Evolutionary conservation across 1,284 basidiomycete species (phyloP), one percentile per base, ranked within the genome.

Genomic region (Prillingera fragicola): DNA sequence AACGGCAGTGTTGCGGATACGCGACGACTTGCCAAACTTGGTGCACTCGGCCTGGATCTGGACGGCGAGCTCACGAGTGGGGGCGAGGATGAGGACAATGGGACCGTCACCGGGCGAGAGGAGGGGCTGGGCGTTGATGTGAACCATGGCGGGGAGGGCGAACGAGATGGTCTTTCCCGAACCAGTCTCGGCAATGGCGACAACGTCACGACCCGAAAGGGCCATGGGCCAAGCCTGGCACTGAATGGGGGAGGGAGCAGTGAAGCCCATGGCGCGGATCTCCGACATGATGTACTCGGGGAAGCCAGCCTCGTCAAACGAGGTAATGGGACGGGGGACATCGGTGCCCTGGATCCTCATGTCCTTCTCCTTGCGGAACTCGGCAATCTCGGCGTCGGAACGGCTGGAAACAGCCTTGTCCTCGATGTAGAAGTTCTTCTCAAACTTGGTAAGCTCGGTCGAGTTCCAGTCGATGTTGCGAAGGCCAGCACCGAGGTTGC

Each of bases 141-240:
- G 94, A 29, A 98, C 79, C 91, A 98, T 98, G 47, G 94, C 91
- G 41, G 94, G 94, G 37, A 98, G 82, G 45, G 95, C 92, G 68
- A 98, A 98, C 14, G 92, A 85, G 54, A 98, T 96, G 22, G 94
- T 98, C 77, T 98, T 95, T 51, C 91, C 91, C 65, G 87, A 91
- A 57, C 91, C 91, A 18, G 91, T 96, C 71, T 94, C 89, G 37
- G 94, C 91, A 62, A 99, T 91, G 48, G 95, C 94, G 46, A 96
- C 90, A 31, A 96, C 80, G 73, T 97, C 92, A 54, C 89, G 81
- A 56, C 92, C 92, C 54, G 80, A 90, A 14, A 96, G 75, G 10
- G 91, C 91, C 87, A 96, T 95, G 1, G 92, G 92, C 92, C 92
- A 97, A 10, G 92, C 87, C 71, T 98, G 94, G 65, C 91, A 94